Evolutionary conservation across 73 alveolate species (phyloP).

Genomic region (Tetrahymena borealis): DNA sequence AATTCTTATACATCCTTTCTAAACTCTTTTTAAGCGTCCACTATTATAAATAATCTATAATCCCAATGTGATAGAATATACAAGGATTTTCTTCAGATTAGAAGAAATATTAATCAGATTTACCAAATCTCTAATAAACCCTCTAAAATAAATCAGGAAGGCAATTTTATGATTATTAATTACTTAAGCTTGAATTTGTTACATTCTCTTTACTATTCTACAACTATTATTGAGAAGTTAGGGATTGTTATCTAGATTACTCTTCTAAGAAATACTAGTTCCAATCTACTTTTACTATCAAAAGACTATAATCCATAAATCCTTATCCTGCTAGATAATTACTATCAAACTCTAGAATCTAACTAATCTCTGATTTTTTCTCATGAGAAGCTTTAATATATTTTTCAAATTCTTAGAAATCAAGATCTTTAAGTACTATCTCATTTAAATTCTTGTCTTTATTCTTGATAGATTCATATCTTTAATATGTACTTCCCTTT

Average conservation of each 20-base stretch:
- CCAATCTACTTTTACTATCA: conserved; percentile 28
- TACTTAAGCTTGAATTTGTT: no score
- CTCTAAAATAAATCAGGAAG: conserved; percentile 21
- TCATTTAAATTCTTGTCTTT: conserved; percentile 53
- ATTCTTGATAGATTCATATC: conserved; percentile 47
- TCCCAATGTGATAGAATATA: conserved; percentile 23
- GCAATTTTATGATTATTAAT: no score
- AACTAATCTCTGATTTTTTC: conserved; percentile 24
- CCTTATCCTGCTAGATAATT: conserved; percentile 21
- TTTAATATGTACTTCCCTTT: conserved; percentile 51
- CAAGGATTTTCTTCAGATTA: conserved; percentile 42
- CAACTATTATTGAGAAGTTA: no score
- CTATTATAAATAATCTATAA: conserved; percentile 51
- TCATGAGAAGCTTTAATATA: conserved; percentile 42
- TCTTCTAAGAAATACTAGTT: conserved; percentile 42
- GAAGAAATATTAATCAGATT: conserved; percentile 46
- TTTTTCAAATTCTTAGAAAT: conserved; percentile 40
- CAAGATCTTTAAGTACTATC: conserved; percentile 46
- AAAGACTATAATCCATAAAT: conserved; percentile 59
- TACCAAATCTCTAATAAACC: conserved; percentile 43
- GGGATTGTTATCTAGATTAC: no score
- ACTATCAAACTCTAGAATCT: conserved; percentile 35
- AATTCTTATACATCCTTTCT: conserved; percentile 33
- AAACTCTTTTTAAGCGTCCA: conserved; percentile 40
- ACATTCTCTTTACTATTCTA: no score